These are phyloP conservation scores for Xylaria cubensis DNA, from an alignment of 495 filamentous ascomycete genomes.

Conservation along the genomic window DNA sequence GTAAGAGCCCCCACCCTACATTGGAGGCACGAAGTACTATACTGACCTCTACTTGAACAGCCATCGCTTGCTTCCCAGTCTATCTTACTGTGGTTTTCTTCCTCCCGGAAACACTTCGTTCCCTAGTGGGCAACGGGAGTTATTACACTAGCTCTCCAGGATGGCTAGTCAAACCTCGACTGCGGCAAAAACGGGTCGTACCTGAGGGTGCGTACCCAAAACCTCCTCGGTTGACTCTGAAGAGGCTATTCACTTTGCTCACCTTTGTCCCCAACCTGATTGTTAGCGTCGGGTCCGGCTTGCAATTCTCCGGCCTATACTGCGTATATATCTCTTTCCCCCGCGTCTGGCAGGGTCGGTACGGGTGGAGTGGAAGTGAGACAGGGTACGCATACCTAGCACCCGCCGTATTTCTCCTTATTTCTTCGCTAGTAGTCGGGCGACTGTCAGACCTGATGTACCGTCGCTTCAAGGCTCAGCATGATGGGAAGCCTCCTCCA, in stretches of 20 bases:
- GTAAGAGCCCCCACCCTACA: constrained; percentile 15
- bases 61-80: constrained; percentile 32
- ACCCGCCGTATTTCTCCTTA: constrained; percentile 38
- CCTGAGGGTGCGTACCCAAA: constrained; percentile 31
- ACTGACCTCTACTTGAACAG: constrained; percentile 20
- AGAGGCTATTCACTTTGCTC: constrained; percentile 32
- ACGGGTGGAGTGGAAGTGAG: constrained; percentile 37
- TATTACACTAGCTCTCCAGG: constrained; percentile 11
- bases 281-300: constrained; percentile 35
- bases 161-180: constrained; percentile 27
- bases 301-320: constrained; percentile 40
- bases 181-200: constrained; percentile 21
- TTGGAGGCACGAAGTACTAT: background rate
- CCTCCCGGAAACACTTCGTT: constrained; percentile 44
- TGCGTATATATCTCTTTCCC: constrained; percentile 38
- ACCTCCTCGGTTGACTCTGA: constrained; percentile 38
- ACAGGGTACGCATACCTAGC: constrained; percentile 40
- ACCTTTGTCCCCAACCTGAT: constrained; percentile 35
- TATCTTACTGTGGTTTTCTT: constrained; percentile 39
- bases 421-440: constrained; percentile 39
- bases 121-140: constrained; percentile 39
- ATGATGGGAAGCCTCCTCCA: constrained; percentile 18
- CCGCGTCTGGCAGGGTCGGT: constrained; percentile 34
- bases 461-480: constrained; percentile 14
- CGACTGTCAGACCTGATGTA: constrained; percentile 38